Base-by-base conservation (phyloP, 495 filamentous ascomycete species). In the Evernia prunastri region DNA sequence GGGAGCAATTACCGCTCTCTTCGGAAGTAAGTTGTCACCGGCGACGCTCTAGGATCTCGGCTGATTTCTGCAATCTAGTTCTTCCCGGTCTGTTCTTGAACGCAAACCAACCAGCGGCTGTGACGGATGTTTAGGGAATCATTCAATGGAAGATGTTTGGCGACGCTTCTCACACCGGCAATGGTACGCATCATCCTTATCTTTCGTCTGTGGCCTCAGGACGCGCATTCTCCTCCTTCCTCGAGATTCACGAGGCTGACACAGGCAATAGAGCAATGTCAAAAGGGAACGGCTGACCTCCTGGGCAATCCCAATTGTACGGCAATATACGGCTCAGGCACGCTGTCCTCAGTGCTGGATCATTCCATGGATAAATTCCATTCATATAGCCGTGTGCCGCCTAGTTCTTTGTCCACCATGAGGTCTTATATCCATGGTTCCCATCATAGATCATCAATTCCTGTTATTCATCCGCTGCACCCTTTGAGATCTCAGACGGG, bases 121-220 rank as follows among this genome's bases (percentile, higher is more conserved):
- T 36, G 18, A 63, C 27, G 18, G 39, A 65, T 58, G 35, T 61
- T 33, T 33, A 47, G 33, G 37, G 58, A 33, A 65, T 68, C 40
- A 64, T 68, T 37, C 54, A 68, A 51, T 68, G 43, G 45, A 65
- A 45, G 54, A 59, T 68, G 8, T 65, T 68, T 47, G 62, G 62
- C 20, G 45, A 65, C 8, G 29, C n/a, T 13, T 23, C 47, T 54
- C 58, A 60, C 31, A 68, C 62, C 33, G 59, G 51, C 23, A 66
- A 66, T 36, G 58, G 40, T 60, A 27, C 57, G 65, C 51, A 47
- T 59, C 25, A 23, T 33, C 17, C 10, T 43, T 43, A 20, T 43
- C 17, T 43, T 20, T 43, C 40, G 15, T 43, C 40, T 43, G 10
- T 20, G 17, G 17, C 2, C 40, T 43, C 15, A 43, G 10, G 10